Base-by-base conservation (phyloP, 2,329 filamentous ascomycete genomes). In the Blumeriella jaapii region DNA sequence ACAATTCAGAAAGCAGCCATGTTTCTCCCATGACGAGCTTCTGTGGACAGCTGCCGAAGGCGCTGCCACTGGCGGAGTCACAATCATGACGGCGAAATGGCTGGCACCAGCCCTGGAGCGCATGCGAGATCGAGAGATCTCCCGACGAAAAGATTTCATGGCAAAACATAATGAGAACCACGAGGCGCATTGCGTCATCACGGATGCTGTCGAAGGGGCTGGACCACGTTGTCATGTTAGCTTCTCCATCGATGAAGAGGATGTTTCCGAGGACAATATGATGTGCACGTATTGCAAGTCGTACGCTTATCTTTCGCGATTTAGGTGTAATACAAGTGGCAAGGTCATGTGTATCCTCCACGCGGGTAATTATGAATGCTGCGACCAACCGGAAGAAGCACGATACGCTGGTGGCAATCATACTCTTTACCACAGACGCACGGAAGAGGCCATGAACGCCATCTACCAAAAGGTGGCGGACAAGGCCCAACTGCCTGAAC, bases 21-120 rank as follows among this genome's bases (percentile, higher is more conserved):
- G 91, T 57, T 98, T 98, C 57, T 96, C 89, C 0, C 91, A 98
- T 47, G 91, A 98, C 51, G 91, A 98, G 57, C 63, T 98, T 14
- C 66, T 98, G 3, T 78, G 93, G 63, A 95, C 89, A 2, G 91
- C 91, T 6, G 85, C 87, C 5, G 77, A 84, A 46, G 80, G 74
- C 50, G 78, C 86, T 47, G 71, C 77, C 2, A 77, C 74, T 19
- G 63, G 62, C 8, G 61, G 64, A 2, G 56, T 78, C 30, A 75
- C 70, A 0, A 96, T 98, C 38, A 82, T 84, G 49, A 95, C 85
- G 2, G 85, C 91, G 1, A 94, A 91, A 59, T 98, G 91, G 91
- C 68, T 98, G 11, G 82, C 81, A 2, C 89, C 89, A 0, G 91
- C 91, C 2, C 62, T 98, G 14, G 74, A 84, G 33, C 74, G 82